A percentile compares a stretch with the other conserved stretches of the same genome.
Evolutionary conservation across 176 grass and related monocot genomes (phyloP).

Genomic region (Rhynchospora tenuis): DNA sequence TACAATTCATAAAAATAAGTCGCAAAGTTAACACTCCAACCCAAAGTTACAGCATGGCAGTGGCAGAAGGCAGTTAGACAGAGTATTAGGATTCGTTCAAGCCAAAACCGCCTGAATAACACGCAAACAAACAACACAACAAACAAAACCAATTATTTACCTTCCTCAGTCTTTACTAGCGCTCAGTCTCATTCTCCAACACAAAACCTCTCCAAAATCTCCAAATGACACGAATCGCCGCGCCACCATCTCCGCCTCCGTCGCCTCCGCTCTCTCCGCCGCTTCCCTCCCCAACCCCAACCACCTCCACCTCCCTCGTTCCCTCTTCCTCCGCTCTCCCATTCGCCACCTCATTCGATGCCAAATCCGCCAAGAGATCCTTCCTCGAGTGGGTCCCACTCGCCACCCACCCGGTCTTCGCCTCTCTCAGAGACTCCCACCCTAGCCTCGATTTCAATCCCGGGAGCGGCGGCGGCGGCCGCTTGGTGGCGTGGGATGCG

Average conservation of each 20-base stretch:
- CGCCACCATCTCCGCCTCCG: constrained; percentile 51
- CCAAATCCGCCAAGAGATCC: constrained; percentile 32
- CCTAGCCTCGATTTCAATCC: constrained; percentile 1
- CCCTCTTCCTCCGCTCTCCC: constrained; percentile 34
- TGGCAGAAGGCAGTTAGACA: too few species aligned
- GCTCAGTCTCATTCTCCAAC: neutral
- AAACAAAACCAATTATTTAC: neutral
- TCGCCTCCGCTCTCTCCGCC: constrained; percentile 47
- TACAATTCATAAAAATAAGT: too few species aligned
- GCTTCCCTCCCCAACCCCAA: constrained; percentile 20
- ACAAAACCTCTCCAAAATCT: constrained; percentile 10
- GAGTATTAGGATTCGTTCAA: too few species aligned
- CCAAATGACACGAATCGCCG: constrained; percentile 54
- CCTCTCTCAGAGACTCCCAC: constrained; percentile 36
- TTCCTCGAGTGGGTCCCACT: constrained; percentile 36
- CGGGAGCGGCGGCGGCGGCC: constrained; percentile 16
- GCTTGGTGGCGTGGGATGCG: constrained; percentile 54
- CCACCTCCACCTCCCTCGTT: constrained; percentile 49
- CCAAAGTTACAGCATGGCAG: too few species aligned
- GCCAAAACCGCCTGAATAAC: too few species aligned
- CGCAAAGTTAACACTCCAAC: too few species aligned
- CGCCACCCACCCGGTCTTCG: constrained; percentile 41
- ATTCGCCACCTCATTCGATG: constrained; percentile 20
- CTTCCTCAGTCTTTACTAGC: neutral
- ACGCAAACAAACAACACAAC: too few species aligned